Conservation (phyloP, 108 stramenopile genomes). For the Conticribra guillardii region DNA sequence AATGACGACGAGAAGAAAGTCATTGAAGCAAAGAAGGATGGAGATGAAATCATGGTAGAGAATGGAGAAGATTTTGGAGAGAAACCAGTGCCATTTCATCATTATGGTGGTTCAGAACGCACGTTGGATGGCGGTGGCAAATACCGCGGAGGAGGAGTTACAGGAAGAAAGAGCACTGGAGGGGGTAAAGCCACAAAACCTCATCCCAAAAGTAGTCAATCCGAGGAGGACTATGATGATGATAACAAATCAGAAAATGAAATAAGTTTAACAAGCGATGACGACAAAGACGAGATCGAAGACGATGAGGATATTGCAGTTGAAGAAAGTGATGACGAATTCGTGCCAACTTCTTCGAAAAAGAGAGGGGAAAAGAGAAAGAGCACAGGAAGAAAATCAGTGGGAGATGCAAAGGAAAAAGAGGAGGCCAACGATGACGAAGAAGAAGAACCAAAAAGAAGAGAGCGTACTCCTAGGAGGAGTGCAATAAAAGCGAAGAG, state of each 20-base stretch:
- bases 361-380: conserved; percentile 22
- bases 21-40: background rate
- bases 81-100: conserved; percentile 13
- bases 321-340: conserved; percentile 51
- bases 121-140: conserved; percentile 66
- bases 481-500: conserved; percentile 28
- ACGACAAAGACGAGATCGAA: conserved; percentile 19
- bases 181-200: background rate
- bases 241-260: conserved; percentile 16
- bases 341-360: conserved; percentile 44
- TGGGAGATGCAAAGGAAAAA: conserved; percentile 25
- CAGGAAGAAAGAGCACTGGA: conserved; percentile 13
- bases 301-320: conserved; percentile 54
- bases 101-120: conserved; percentile 77
- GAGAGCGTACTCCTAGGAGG: conserved; percentile 37
- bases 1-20: conserved; percentile 1
- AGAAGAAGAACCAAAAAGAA: background rate
- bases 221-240: conserved; percentile 16
- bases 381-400: conserved; percentile 14
- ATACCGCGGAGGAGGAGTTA: conserved; percentile 2
- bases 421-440: conserved; percentile 20
- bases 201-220: background rate
- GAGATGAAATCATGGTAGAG: conserved; percentile 1
- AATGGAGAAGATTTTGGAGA: background rate
- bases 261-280: conserved; percentile 3